Evolutionary conservation across 371 early-diverging fungal genomes (phyloP), one percentile per base, ranked within the genome.

Genomic region (Nematocida parisii): DNA sequence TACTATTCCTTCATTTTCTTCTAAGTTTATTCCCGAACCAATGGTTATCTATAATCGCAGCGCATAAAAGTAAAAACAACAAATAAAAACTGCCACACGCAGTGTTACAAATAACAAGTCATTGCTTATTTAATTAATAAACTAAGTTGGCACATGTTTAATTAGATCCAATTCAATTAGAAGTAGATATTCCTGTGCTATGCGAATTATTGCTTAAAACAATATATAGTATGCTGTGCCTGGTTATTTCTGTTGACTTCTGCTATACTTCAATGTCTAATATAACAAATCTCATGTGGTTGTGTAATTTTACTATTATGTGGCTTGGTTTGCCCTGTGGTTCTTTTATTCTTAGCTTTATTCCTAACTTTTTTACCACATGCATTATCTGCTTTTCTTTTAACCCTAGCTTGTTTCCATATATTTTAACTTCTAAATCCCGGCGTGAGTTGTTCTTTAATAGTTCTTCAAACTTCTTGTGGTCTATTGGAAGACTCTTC

Each of bases 271-370:
- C 60, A n/a, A 77, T 77, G 20, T 67, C 24, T 6, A 77, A 20
- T 40, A 77, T 56, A 15, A 77, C 61, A 77, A 77, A 77, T 22
- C 55, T 54, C 68, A 77, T 68, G 67, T 77, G 80, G 4, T 77
- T 67, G 58, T 77, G 46, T 39, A 77, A 60, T 60, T 77, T 77
- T 9, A 77, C 57, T 33, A 77, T 40, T 20, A 75, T 7, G 2
- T 60, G 44, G 24, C 60, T 56, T 13, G 70, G 60, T 40, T 46
- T 24, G 1, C 72, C 74, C 3, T 68, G n/a, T 0, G 52, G 52
- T 18, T 50, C 52, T 11, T 44, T 56, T 15, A 70, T 46, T 52
- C 52, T 66, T 18, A 47, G 7, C 13, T 45, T 44, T 56, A 77
- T 47, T n/a, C 80, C 80, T 1, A 70, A 5, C 22, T 24, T n/a